A percentile compares a stretch with the other conserved stretches of the same genome.
Conservation (phyloP, 1,139 yeast genomes). For the Scheffersomyces lignicola region DNA sequence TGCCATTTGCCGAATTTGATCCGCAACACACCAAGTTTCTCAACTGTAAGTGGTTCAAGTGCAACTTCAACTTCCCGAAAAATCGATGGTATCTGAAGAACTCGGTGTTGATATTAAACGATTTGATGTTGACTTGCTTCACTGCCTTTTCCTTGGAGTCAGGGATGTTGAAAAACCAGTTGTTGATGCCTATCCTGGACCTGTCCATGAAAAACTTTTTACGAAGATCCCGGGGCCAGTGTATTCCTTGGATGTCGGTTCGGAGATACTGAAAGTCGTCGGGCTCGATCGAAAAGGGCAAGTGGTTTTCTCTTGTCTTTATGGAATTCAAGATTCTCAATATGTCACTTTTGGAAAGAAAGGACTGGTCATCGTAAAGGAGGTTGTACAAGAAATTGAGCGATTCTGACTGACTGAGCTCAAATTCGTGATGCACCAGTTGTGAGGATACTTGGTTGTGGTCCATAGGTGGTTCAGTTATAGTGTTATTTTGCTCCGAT, state of each 20-base stretch:
- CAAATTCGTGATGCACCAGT: conserved; percentile 31
- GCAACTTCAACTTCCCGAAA: conserved; percentile 46
- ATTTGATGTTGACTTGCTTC: conserved; percentile 8
- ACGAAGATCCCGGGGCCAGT: conserved; percentile 34
- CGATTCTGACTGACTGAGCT: conserved; percentile 42
- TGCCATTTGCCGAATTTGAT: conserved; percentile 32
- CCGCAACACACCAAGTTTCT: conserved; percentile 52
- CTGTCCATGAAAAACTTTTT: conserved; percentile 36
- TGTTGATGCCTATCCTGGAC: conserved; percentile 31
- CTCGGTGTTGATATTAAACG: conserved; percentile 20
- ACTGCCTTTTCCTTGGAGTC: conserved; percentile 32
- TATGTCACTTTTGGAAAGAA: conserved; percentile 37
- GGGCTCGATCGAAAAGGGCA: conserved; percentile 28
- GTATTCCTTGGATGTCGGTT: conserved; percentile 38
- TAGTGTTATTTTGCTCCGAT: no score
- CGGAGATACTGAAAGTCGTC: conserved; percentile 2
- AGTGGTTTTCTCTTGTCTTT: conserved; percentile 34
- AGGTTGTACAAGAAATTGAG: conserved; percentile 41
- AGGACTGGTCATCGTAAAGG: conserved; percentile 38
- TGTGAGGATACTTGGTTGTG: conserved; percentile 4
- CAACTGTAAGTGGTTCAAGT: conserved; percentile 57
- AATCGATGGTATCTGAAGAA: conserved; percentile 43
- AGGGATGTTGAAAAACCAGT: conserved; percentile 44
- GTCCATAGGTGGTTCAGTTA: no score
- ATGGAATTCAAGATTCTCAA: conserved; percentile 35